These are phyloP conservation scores for Pythium oligandrum DNA, from an alignment of 352 stramenopile genomes.

Conservation along the genomic window DNA sequence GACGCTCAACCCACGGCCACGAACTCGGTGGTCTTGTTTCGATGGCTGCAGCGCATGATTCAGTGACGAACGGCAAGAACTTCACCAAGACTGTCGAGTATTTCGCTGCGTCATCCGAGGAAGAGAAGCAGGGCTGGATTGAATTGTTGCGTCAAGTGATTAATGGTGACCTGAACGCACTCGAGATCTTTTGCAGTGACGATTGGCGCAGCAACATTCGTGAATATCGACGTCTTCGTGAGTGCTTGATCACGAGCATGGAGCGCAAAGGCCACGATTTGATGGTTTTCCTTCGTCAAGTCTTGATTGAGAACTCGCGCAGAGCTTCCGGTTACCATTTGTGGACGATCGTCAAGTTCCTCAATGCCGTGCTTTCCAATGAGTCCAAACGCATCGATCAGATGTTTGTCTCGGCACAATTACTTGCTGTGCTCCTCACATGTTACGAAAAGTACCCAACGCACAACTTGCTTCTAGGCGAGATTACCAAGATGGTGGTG, in stretches of 20 bases:
- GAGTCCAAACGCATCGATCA: constrained; percentile 79
- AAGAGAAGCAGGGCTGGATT: constrained; percentile 72
- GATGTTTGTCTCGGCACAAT: constrained; percentile 74
- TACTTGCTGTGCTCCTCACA: constrained; percentile 61
- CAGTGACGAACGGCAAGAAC: constrained; percentile 2
- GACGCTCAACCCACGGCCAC: constrained; percentile 6
- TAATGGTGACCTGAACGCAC: constrained; percentile 70
- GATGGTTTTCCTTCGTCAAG: constrained; percentile 80
- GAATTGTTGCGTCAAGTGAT: constrained; percentile 65
- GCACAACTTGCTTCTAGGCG: constrained; percentile 67
- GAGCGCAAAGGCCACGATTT: constrained; percentile 74
- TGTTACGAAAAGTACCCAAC: constrained; percentile 83
- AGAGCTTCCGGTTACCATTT: constrained; percentile 67
- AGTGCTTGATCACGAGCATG: constrained; percentile 81
- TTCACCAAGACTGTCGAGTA: constrained; percentile 58
- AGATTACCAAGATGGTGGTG: constrained; percentile 84
- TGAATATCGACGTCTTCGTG: constrained; percentile 70
- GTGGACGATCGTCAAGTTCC: constrained; percentile 69
- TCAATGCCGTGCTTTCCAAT: constrained; percentile 69
- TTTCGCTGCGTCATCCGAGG: constrained; percentile 58
- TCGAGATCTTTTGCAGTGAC: constrained; percentile 87
- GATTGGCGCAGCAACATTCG: constrained; percentile 87
- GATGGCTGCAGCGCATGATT: neutral
- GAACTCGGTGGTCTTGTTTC: neutral
- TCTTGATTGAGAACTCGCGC: constrained; percentile 58